Base-by-base conservation (phyloP, 2,329 filamentous ascomycete species). In the Cytospora chrysosperma region DNA sequence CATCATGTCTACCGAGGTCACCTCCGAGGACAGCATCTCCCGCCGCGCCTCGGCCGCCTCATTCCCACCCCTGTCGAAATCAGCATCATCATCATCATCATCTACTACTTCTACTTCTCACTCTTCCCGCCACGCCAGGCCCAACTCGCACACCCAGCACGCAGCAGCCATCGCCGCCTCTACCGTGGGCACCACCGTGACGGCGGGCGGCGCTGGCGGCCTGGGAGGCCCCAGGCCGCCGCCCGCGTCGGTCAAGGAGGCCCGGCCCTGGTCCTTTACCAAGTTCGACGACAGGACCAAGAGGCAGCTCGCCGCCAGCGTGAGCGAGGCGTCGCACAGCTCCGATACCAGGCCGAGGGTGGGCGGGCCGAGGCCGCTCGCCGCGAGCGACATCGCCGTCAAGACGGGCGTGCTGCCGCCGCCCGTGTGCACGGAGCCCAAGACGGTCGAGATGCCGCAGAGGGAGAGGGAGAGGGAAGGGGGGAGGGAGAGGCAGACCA, bases 341-440 rank as follows among this genome's bases (percentile, higher is more conserved):
- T 61, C 61, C 8, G 64, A 63, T 9, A 15, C 61, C 9, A 40
- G 64, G 40, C 28, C 52, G 17, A 54, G 61, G 28, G 32, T 65
- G 7, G 56, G 64, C 12, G 64, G 64, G 24, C 64, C 64, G 17
- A 47, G 64, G 24, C 61, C 64, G 10, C 56, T 65, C 28, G 56
- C 61, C 6, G 9, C 62, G 3, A 65, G 57, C 9, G 59, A 67
- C 12, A 65, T 56, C 17, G 65, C 62, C 28, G 15, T 64, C 55
- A 57, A 65, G 58, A 79, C 52, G 8, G 62, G 62, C 10, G 52
- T 62, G 32, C 51, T 66, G 26, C 61, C 64, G n/a, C 59, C 61
- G 30, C 64, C 64, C 0, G 40, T 65, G 10, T 65, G 64, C 34
- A 59, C 62, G 1, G 64, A 63, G 49, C 64, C 64, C 37, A 63